These are phyloP conservation scores for Leucosporidium yakuticum DNA, from an alignment of 768 basidiomycete genomes.

Conservation along the genomic window DNA sequence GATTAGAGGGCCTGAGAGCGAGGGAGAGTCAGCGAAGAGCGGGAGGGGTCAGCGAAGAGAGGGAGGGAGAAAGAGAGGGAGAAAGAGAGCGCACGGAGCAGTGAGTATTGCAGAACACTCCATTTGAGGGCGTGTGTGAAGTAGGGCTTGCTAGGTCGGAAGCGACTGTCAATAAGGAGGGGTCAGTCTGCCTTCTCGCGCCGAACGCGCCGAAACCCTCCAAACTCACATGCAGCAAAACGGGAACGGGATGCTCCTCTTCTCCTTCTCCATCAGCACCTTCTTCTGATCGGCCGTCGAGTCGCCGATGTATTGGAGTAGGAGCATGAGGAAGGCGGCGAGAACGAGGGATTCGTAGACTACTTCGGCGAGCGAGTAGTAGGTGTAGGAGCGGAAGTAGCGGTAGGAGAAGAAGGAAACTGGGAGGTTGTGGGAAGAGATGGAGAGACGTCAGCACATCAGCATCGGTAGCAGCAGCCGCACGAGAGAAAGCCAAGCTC, in stretches of 20 bases:
- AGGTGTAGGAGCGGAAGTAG: slow-evolving; percentile 68
- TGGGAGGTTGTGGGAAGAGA: slow-evolving; percentile 55
- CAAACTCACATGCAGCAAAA: slow-evolving; percentile 44
- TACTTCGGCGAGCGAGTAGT: slow-evolving; percentile 28
- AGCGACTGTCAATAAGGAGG: not conserved
- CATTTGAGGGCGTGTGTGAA: slow-evolving; percentile 82
- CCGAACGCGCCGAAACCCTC: too few species aligned
- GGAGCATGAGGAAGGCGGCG: slow-evolving; percentile 78
- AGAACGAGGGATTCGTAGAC: slow-evolving; percentile 30
- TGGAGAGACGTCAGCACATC: not conserved
- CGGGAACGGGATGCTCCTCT: slow-evolving; percentile 63
- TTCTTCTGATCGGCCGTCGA: slow-evolving; percentile 60
- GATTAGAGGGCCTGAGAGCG: slow-evolving; percentile 31
- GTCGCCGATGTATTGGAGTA: slow-evolving; percentile 76
- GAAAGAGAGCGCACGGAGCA: too few species aligned
- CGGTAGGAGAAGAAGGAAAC: slow-evolving; percentile 82
- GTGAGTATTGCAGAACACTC: slow-evolving; percentile 72
- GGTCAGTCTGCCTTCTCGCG: too few species aligned
- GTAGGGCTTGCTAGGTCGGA: slow-evolving; percentile 42
- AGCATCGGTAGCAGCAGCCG: not conserved
- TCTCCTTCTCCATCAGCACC: slow-evolving; percentile 74
- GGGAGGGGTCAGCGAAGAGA: not conserved
- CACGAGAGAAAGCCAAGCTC: too few species aligned
- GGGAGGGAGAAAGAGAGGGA: not conserved
- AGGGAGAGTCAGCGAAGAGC: slow-evolving; percentile 51